Evolutionary conservation across 2,329 filamentous ascomycete genomes (phyloP), one percentile per base, ranked within the genome.

Genomic region (Fusarium globosum): DNA sequence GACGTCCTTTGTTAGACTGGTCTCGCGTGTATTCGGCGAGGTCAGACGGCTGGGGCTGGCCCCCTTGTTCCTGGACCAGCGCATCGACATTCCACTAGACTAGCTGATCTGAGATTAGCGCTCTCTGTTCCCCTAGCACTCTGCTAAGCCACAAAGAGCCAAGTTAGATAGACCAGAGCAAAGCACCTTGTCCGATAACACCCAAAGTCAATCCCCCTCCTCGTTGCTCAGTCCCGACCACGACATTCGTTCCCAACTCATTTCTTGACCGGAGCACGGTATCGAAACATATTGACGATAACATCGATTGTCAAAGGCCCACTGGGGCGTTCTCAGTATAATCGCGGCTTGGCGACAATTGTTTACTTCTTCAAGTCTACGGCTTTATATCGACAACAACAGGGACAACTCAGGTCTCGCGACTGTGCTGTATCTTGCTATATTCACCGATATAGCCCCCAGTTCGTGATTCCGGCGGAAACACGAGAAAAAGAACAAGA

Each of bases 141-240:
- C 52, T 74, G 68, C 75, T 75, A 74, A 74, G 66, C 69, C 69
- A 62, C 58, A 60, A 42, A 33, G 43, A 74, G 74, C 61, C 58
- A 77, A 72, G 65, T 66, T 75, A 53, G 65, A 71, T 66, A 73
- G 59, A 41, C 60, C 52, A 46, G 53, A 69, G 48, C 65, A 63
- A 48, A 56, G 65, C 65, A 71, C 59, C 36, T 66, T 51, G 63
- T 67, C 68, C 51, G 62, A 72, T 72, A 63, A 72, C 66, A 75
- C 63, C 57, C 60, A 72, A 65, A 52, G 56, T 45, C 60, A 61
- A 61, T 61, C 51, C 72, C 72, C 66, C 66, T 72, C 72, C 48
- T 69, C 67, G 42, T 61, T 66, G 65, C 59, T 74, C 48, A 56
- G 65, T 69, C 35, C 42, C 48, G 56, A 69, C 60, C 71, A 61